Percentiles rank a stretch among this genome's conserved stretches.
phyloP scores from a whole-genome alignment of 345 rosid species.

The Sisymbrium irio region DNA sequence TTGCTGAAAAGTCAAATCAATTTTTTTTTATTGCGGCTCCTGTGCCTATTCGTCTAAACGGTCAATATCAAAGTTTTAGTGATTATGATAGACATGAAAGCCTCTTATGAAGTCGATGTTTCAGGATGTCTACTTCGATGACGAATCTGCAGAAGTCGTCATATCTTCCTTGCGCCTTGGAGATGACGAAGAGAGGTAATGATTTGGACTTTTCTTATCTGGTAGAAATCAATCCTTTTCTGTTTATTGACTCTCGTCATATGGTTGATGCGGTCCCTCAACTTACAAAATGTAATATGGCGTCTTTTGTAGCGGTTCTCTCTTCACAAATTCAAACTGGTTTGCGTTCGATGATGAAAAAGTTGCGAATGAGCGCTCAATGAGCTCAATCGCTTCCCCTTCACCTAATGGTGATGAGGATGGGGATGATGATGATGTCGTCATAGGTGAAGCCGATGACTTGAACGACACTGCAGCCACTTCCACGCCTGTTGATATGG shows the following conservation, averaged over 20 bases:
- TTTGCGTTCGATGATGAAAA: conserved; percentile 80
- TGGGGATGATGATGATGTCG: conserved; percentile 40
- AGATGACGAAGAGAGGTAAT: conserved; percentile 86
- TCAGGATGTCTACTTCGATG: conserved; percentile 98
- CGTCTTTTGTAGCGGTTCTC: conserved; percentile 61
- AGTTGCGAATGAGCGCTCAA: conserved; percentile 50
- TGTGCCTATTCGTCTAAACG: conserved; percentile 5
- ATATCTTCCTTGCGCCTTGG: conserved; percentile 93
- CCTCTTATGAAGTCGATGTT: conserved; percentile 29
- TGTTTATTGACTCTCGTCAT: not conserved
- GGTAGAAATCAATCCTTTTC: not conserved
- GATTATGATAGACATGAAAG: conserved; percentile 12
- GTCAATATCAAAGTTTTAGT: conserved; percentile 15
- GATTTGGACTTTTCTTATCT: not conserved
- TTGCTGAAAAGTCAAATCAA: not conserved
- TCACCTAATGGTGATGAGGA: conserved; percentile 51
- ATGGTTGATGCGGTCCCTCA: not conserved
- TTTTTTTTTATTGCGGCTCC: not conserved
- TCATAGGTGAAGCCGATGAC: conserved; percentile 49
- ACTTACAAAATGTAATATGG: not conserved
- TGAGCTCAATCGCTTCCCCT: conserved; percentile 57
- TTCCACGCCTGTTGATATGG: conserved; percentile 40
- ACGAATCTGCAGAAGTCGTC: conserved; percentile 95
- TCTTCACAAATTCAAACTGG: conserved; percentile 89
- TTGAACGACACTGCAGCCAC: conserved; percentile 50